phyloP scores from a whole-genome alignment of 345 rosid genomes.

The Barbarea vulgaris region DNA sequence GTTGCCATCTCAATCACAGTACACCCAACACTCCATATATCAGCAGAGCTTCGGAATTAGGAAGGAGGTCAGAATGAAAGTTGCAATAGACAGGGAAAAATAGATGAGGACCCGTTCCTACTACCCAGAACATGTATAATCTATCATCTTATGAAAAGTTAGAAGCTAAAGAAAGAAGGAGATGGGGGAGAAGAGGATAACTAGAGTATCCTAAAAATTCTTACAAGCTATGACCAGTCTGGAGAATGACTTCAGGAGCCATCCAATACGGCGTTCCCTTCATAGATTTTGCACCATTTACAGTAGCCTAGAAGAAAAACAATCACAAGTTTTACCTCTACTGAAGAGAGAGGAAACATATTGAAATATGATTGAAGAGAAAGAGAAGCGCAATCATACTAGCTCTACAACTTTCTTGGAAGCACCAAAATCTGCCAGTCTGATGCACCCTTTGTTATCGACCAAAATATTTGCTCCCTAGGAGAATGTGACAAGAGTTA shows the following conservation, averaged over 20 bases:
- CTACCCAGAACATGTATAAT: conserved; percentile 9
- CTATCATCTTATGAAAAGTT: conserved; percentile 7
- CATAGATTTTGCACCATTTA: conserved; percentile 90
- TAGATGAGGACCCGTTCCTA: background rate
- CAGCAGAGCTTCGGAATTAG: conserved; percentile 74
- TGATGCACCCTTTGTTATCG: conserved; percentile 88
- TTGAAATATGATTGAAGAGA: background rate
- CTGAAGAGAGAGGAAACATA: conserved; percentile 16
- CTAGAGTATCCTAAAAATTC: conserved; percentile 31
- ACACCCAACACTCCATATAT: conserved; percentile 96
- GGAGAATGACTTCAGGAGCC: conserved; percentile 98
- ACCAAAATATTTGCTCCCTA: conserved; percentile 94
- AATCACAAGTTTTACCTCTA: conserved; percentile 7
- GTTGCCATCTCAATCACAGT: conserved; percentile 99
- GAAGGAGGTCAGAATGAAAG: conserved; percentile 27
- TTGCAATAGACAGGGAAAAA: conserved; percentile 7
- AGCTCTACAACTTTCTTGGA: conserved; percentile 85
- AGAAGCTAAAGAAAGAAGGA: conserved; percentile 3
- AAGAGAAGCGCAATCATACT: conserved; percentile 27
- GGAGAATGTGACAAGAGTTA: conserved; percentile 26
- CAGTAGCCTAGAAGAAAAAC: conserved; percentile 63
- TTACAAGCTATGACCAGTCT: conserved; percentile 94
- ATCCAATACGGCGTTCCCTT: conserved; percentile 95
- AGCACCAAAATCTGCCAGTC: conserved; percentile 94
- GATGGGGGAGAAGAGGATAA: conserved; percentile 5